Evolutionary conservation across 257 asterid genomes (phyloP).

Genomic region (Schizonepeta tenuifolia): DNA sequence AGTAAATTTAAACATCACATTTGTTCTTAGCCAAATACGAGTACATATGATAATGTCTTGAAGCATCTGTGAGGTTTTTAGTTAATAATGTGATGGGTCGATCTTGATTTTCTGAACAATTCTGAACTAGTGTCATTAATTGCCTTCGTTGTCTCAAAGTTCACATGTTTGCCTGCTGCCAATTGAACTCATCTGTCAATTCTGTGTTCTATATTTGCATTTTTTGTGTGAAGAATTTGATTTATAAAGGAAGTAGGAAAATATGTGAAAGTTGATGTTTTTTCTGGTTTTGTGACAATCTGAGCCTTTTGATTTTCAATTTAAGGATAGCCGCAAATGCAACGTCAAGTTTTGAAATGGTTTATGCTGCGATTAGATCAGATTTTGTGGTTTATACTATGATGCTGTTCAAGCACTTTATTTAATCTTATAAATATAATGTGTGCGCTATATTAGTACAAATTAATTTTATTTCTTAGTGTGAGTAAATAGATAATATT

Average conservation of each 20-base stretch:
- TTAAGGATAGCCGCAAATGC: neutral
- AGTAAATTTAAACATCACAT: constrained; percentile 4
- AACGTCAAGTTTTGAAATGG: neutral
- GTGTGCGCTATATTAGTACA: no score
- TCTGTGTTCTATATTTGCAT: neutral
- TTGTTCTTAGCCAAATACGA: neutral
- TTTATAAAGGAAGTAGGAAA: no score
- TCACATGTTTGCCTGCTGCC: neutral
- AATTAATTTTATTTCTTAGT: no score
- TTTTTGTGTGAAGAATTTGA: neutral
- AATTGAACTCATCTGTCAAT: neutral
- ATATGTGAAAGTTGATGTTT: neutral
- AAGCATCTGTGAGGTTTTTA: neutral
- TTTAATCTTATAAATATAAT: no score
- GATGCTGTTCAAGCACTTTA: no score
- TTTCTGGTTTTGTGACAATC: neutral
- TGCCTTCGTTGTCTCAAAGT: neutral
- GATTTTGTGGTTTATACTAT: no score
- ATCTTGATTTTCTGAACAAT: neutral
- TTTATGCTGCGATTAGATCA: no score
- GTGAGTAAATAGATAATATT: no score
- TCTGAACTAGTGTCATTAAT: neutral
- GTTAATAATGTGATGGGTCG: neutral
- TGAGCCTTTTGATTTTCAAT: neutral
- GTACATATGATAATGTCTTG: constrained; percentile 18